Evolutionary conservation across 352 stramenopile genomes (phyloP).

Genomic region (Phytophthora sojae): DNA sequence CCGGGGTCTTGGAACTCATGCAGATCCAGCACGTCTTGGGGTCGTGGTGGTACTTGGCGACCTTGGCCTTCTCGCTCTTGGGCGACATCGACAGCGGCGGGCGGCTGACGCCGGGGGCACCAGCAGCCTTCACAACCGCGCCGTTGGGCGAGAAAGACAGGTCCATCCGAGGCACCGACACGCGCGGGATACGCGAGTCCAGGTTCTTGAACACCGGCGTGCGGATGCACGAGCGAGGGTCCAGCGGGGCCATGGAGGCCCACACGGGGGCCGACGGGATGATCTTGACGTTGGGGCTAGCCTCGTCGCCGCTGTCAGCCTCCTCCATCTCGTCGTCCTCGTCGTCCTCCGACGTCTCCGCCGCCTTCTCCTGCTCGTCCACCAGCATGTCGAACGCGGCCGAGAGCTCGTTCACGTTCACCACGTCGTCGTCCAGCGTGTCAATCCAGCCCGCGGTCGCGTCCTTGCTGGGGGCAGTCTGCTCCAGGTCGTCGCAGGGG

Average conservation of each 20-base stretch:
- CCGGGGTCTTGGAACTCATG: constrained; percentile 84
- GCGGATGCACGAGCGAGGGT: constrained; percentile 81
- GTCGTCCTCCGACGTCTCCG: constrained; percentile 41
- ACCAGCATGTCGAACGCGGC: constrained; percentile 70
- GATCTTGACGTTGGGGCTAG: constrained; percentile 40
- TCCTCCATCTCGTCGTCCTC: constrained; percentile 57
- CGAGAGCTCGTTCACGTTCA: constrained; percentile 81
- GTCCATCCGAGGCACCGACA: constrained; percentile 79
- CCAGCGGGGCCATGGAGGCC: constrained; percentile 63
- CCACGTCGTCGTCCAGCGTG: constrained; percentile 64
- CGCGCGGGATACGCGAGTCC: constrained; percentile 76
- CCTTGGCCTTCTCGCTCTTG: constrained; percentile 58
- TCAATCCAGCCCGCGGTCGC: constrained; percentile 64
- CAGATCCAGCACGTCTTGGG: constrained; percentile 87
- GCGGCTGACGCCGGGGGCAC: constrained; percentile 12
- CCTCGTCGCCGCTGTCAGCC: constrained; percentile 42
- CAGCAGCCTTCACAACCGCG: constrained; percentile 28
- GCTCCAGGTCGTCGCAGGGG: constrained; percentile 57
- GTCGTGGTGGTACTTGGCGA: constrained; percentile 71
- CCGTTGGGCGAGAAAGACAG: constrained; percentile 48
- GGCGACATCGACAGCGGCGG: constrained; percentile 50
- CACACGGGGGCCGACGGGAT: constrained; percentile 63
- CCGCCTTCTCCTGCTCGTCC: constrained; percentile 48
- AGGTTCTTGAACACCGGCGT: constrained; percentile 81
- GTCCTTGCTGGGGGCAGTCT: constrained; percentile 23